Conservation (phyloP, 495 filamentous ascomycete species). For the Penicillium malachiteum region DNA sequence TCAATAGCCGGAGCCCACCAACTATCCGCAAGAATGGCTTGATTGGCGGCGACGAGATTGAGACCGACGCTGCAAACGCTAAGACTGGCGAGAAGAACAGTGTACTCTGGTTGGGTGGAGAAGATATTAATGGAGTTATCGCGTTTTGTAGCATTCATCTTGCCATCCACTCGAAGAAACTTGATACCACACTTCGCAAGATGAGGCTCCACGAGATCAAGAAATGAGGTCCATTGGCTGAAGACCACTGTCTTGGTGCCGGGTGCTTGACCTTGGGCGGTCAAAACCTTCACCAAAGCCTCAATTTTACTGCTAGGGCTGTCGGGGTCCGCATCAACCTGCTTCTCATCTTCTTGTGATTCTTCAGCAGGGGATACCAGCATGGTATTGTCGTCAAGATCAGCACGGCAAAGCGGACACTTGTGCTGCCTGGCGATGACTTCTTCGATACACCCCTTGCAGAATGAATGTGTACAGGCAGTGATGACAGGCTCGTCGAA, state of each 20-base stretch:
- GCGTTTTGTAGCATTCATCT: constrained; percentile 65
- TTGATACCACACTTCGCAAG: constrained; percentile 59
- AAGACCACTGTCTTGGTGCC: constrained; percentile 85
- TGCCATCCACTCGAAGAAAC: constrained; percentile 80
- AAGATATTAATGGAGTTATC: constrained; percentile 69
- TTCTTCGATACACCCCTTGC: constrained; percentile 69
- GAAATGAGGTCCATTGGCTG: constrained; percentile 90
- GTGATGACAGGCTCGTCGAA: constrained; percentile 81
- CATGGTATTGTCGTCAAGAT: constrained; percentile 55
- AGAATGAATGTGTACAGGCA: constrained; percentile 82
- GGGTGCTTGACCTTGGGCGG: constrained; percentile 63
- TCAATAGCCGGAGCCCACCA: constrained; percentile 97
- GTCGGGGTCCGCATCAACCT: constrained; percentile 55
- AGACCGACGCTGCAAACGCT: constrained; percentile 83
- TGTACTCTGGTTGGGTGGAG: constrained; percentile 64
- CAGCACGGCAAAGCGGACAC: constrained; percentile 85
- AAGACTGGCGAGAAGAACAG: constrained; percentile 79
- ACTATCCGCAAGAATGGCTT: constrained; percentile 78
- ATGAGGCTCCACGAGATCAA: constrained; percentile 73
- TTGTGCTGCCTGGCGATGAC: constrained; percentile 78
- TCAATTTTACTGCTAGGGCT: constrained; percentile 81
- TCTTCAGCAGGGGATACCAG: constrained; percentile 66
- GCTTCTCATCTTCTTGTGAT: constrained; percentile 48
- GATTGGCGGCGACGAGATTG: constrained; percentile 85
- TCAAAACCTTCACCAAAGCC: constrained; percentile 74